Evolutionary conservation across 1,139 yeast species (phyloP).

Genomic region (Geotrichum candidum): DNA sequence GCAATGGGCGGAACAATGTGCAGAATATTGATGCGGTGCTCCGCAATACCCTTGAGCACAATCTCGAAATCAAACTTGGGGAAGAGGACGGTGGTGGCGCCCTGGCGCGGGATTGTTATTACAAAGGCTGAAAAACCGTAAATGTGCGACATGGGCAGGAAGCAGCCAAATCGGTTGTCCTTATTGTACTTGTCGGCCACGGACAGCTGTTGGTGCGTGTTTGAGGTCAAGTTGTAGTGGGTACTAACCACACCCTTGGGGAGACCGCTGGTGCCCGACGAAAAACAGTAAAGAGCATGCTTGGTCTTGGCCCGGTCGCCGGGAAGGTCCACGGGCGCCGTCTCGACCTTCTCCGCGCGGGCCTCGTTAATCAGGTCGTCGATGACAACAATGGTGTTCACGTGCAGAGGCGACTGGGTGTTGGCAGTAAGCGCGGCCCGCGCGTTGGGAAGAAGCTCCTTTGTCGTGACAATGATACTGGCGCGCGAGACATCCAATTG

Average conservation of each 20-base stretch:
- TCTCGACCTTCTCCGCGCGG: not conserved
- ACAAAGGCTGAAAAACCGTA: conserved; percentile 30
- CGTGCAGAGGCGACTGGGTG: not conserved
- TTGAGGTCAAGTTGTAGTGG: conserved; percentile 36
- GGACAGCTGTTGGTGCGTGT: conserved; percentile 19
- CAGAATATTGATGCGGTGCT: conserved; percentile 26
- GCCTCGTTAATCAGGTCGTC: conserved; percentile 10
- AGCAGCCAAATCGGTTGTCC: conserved; percentile 18
- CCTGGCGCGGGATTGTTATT: conserved; percentile 23
- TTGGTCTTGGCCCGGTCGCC: conserved; percentile 3
- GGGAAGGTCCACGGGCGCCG: conserved; percentile 7
- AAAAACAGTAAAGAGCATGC: conserved; percentile 36
- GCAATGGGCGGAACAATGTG: conserved; percentile 36
- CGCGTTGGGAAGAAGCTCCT: conserved; percentile 11
- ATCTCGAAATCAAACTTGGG: conserved; percentile 30
- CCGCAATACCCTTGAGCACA: conserved; percentile 24
- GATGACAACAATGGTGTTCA: conserved; percentile 2
- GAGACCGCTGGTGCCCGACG: conserved; percentile 54
- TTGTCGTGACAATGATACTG: conserved; percentile 20
- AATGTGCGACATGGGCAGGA: conserved; percentile 35
- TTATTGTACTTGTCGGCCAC: not conserved
- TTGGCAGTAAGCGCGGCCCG: not conserved
- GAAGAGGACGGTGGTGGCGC: conserved; percentile 27
- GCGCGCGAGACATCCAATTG: conserved; percentile 24
- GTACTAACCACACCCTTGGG: conserved; percentile 61